Evolutionary conservation across 1,284 basidiomycete genomes (phyloP), one percentile per base, ranked within the genome.

Genomic region (Cronartium ribicola): DNA sequence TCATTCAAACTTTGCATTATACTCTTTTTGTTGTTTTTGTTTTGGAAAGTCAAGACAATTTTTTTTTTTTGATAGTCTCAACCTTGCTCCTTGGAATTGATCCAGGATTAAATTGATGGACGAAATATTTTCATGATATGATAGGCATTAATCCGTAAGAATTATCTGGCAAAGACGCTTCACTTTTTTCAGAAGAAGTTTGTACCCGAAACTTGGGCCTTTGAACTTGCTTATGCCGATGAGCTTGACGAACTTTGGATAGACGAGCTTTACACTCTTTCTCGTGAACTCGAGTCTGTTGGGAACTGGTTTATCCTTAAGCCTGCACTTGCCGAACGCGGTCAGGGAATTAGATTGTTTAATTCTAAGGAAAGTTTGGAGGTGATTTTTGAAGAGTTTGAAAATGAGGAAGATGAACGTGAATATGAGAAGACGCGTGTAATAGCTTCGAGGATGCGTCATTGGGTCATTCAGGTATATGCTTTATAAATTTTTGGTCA

Each of bases 281-380:
- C 85, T 2, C 83, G 86, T 70, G 83, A 85, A 39, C 84, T 97
- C 43, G 85, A 87, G 39, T 7, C 77, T 79, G 29, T 78, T 81
- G 6, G 87, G 83, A 76, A 93, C 64, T 84, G 94, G 93, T 97
- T 88, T 85, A 94, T 97, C 74, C 82, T 98, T 68, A 99, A 99
- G 83, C 94, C 96, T 48, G 93, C 93, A 11, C 96, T 99, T 90
- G 90, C 94, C 0, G 95, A 98, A 83, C 86, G 93, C 69, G 96
- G 93, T 4, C 91, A 93, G 84, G 96, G 95, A 0, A 95, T 99
- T 76, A 84, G 94, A 48, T 83, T 99, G 67, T 98, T 99, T 82
- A 87, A 90, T 68, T 89, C 86, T 64, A 89, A 90, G 80, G 87
- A 88, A 10, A 84, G 87, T 46, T 83, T 99, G 75, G 85, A 87